These are phyloP conservation scores for Kokia cookei DNA, from an alignment of 441 rosid species.

Conservation along the genomic window DNA sequence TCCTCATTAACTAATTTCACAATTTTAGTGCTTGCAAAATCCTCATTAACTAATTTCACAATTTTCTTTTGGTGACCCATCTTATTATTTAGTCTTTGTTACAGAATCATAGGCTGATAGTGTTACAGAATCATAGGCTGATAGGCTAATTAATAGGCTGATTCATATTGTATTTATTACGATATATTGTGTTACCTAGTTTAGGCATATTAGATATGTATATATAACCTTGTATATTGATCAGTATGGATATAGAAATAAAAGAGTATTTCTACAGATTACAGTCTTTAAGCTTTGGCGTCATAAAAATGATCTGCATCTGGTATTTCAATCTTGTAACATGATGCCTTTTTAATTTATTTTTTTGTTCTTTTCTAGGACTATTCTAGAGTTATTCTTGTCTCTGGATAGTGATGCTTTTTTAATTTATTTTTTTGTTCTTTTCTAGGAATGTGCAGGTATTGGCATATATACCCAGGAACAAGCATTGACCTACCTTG, in stretches of 20 bases:
- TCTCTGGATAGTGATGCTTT: neutral
- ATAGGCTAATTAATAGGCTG: no score
- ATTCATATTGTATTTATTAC: no score
- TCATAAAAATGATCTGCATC: neutral
- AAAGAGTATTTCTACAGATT: no score
- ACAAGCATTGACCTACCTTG: slow-evolving; percentile 78
- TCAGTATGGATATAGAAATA: no score
- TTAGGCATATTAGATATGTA: no score
- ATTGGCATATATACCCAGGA: slow-evolving; percentile 47
- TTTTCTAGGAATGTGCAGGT: slow-evolving; percentile 73
- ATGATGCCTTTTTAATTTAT: neutral
- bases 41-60: neutral
- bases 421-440: neutral
- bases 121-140: no score
- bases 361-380: neutral
- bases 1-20: no score
- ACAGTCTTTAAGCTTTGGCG: neutral
- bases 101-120: no score
- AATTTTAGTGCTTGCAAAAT: neutral
- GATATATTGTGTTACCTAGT: no score
- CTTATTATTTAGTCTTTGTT: neutral
- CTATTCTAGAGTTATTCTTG: slow-evolving; percentile 9
- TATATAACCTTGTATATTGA: no score
- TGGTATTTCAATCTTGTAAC: slow-evolving; percentile 4
- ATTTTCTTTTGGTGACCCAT: neutral